phyloP scores from a whole-genome alignment of 2,329 filamentous ascomycete species.

The Apiospora hydei region DNA sequence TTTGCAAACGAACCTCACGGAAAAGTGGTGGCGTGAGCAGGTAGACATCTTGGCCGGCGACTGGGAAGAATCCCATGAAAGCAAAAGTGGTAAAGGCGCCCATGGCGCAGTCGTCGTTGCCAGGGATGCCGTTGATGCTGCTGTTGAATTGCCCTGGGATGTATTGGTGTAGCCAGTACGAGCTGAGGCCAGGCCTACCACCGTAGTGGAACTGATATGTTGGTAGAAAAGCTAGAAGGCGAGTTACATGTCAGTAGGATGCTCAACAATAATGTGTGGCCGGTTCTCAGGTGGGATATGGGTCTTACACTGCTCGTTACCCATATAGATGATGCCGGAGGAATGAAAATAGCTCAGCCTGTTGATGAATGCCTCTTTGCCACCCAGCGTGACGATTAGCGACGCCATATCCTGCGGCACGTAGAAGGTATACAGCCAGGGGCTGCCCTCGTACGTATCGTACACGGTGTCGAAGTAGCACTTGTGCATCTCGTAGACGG shows the following conservation, averaged over 20 bases:
- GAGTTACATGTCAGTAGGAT: not conserved
- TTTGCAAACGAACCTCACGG: slow-evolving; percentile 50
- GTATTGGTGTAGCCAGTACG: slow-evolving; percentile 66
- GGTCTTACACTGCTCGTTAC: slow-evolving; percentile 61
- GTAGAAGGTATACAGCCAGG: slow-evolving; percentile 78
- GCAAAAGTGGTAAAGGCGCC: slow-evolving; percentile 59
- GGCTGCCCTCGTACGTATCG: slow-evolving; percentile 53
- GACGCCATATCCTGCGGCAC: slow-evolving; percentile 55
- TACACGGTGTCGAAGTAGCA: slow-evolving; percentile 55
- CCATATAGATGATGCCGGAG: slow-evolving; percentile 72
- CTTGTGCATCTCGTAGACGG: slow-evolving; percentile 55
- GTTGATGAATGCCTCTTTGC: slow-evolving; percentile 60
- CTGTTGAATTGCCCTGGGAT: slow-evolving; percentile 73
- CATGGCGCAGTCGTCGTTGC: slow-evolving; percentile 65
- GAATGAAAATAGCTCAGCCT: slow-evolving; percentile 72
- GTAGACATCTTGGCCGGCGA: slow-evolving; percentile 62
- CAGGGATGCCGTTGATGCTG: slow-evolving; percentile 63
- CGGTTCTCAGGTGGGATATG: not conserved
- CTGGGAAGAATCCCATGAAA: slow-evolving; percentile 62
- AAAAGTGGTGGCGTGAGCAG: slow-evolving; percentile 60
- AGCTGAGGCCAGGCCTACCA: slow-evolving; percentile 65
- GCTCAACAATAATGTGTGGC: not conserved
- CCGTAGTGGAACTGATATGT: slow-evolving; percentile 71
- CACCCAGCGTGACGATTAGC: slow-evolving; percentile 59
- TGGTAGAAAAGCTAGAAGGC: slow-evolving; percentile 50